phyloP scores from a whole-genome alignment of 176 grass and related monocot species.

The Rhipidocladum racemiflorum region DNA sequence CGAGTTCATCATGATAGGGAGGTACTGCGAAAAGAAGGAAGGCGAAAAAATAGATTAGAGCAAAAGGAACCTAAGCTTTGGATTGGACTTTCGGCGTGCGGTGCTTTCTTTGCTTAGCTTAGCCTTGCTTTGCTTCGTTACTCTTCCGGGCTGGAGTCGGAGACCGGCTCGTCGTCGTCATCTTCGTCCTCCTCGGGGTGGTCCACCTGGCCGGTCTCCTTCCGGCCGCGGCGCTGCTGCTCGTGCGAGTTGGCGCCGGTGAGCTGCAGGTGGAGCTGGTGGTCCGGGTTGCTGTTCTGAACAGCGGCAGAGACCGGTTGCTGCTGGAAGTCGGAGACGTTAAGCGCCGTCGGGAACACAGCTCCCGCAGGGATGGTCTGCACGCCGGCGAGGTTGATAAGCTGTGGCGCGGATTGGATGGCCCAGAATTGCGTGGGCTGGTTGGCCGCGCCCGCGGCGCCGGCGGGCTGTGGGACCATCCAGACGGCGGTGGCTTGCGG shows the following conservation, averaged over 20 bases:
- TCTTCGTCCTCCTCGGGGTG: conserved; percentile 54
- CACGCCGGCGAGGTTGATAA: conserved; percentile 63
- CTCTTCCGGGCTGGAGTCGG: conserved; percentile 67
- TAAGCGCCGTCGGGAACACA: conserved; percentile 30
- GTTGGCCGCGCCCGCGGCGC: neutral
- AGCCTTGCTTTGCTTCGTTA: neutral
- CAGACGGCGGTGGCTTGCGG: conserved; percentile 77
- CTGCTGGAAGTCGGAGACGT: conserved; percentile 38
- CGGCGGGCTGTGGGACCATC: conserved; percentile 68
- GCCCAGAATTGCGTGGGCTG: conserved; percentile 69
- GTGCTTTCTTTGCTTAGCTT: neutral
- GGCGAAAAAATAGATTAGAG: neutral
- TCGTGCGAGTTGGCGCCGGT: conserved; percentile 32
- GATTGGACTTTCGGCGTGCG: conserved; percentile 33
- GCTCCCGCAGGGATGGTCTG: conserved; percentile 45
- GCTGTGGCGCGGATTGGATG: conserved; percentile 61
- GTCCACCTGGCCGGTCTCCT: neutral
- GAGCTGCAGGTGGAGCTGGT: conserved; percentile 15
- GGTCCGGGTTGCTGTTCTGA: conserved; percentile 33
- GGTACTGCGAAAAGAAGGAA: neutral
- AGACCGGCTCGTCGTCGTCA: conserved; percentile 65
- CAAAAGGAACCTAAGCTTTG: conserved; percentile 36
- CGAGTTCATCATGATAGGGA: conserved; percentile 30
- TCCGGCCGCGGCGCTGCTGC: conserved; percentile 35
- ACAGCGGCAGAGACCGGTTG: conserved; percentile 22